A percentile compares a stretch with the other conserved stretches of the same genome.
Evolutionary conservation across 305 asterid genomes (phyloP).

Genomic region (Rubia tinctorum): DNA sequence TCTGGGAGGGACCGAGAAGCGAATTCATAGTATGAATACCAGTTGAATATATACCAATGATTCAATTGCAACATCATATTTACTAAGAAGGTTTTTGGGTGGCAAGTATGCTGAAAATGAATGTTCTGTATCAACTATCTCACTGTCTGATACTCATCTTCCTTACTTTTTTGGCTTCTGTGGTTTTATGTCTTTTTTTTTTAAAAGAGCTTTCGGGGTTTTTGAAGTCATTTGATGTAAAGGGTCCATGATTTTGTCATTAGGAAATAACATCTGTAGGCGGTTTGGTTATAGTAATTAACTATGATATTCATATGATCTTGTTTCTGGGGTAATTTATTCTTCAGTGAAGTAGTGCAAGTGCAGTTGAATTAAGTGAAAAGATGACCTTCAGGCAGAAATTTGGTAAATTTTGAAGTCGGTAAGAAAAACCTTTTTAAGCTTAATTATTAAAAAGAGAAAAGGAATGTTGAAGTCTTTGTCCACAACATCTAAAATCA

Average conservation of each 20-base stretch:
- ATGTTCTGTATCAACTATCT: background rate
- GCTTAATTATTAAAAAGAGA: background rate
- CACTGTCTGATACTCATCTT: background rate
- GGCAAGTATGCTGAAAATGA: background rate
- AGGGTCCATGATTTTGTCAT: background rate
- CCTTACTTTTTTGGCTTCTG: background rate
- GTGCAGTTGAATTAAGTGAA: background rate
- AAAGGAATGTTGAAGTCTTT: background rate
- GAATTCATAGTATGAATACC: background rate
- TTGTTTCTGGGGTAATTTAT: background rate
- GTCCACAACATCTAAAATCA: background rate
- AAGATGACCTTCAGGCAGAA: background rate
- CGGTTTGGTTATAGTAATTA: background rate
- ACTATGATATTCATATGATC: background rate
- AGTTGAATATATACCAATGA: background rate
- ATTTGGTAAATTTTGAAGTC: background rate
- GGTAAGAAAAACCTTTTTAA: background rate
- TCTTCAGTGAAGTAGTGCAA: background rate
- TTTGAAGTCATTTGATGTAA: background rate
- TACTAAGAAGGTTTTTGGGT: background rate
- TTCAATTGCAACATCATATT: too few species aligned
- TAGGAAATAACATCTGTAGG: background rate
- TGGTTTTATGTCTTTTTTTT: background rate
- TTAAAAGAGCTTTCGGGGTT: background rate
- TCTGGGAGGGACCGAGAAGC: constrained; percentile 1